Base-by-base conservation (phyloP, 257 asterid species). In the Primulina huaijiensis region DNA sequence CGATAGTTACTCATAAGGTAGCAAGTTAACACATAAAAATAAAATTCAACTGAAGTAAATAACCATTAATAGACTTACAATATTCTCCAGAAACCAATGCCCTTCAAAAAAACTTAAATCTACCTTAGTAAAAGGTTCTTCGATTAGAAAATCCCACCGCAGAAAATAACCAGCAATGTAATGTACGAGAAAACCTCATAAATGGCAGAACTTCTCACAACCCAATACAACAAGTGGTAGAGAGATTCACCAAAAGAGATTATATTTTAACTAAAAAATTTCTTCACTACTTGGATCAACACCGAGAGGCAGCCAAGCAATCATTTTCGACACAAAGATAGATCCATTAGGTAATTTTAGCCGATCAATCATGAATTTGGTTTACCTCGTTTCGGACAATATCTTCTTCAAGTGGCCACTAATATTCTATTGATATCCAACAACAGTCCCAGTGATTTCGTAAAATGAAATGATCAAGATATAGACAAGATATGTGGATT, bases 321-420 rank as follows among this genome's bases (percentile, higher is more conserved):
- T 17, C 5, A 40, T 40, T 40, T 40, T 40, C 43, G 11, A 16
- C 50, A 10, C 50, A 0, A 40, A 40, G 16, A 2, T 40, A 33
- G 37, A 58, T 8, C 14, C 8, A 23, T 58, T 4, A 71, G 52
- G n/a, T 23, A 67, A 33, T 55, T 37, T 31, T 17, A 53, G 55
- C 65, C 7, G 19, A 56, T 21, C 65, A 53, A 63, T 63, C 56
- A 72, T 16, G 77, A 33, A 40, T 10, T 10, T 9, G 50, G 50
- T 40, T 40, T 40, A 40, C 5, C 17, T 10, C 17, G 2, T 11
- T 2, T 11, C 11, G 1, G 16, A 40, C 50, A 40, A 9, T 40
- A 40, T 63, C 66, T 57, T 56, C 63, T 67, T 70, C 64, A 59
- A 43, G 70, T 52, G 23, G 30, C 67, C 17, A 69, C 31, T 31